Percentiles rank a stretch among this genome's conserved stretches.
These are phyloP conservation scores for Gossypium longicalyx DNA, from an alignment of 345 rosid genomes.

Conservation along the genomic window DNA sequence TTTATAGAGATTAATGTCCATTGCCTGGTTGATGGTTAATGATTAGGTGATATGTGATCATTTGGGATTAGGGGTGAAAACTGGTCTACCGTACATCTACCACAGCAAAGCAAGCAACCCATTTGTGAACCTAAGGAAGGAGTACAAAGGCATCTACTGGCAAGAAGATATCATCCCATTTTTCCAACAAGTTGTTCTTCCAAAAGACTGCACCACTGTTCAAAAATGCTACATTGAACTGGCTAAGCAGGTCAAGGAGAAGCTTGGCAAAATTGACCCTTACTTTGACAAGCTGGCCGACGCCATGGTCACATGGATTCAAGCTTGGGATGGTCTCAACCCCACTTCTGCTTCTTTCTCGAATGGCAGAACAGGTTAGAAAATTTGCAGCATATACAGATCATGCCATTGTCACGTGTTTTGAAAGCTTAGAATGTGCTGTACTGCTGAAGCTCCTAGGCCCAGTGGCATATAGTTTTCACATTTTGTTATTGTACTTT, in stretches of 20 bases:
- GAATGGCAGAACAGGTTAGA: constrained; percentile 43
- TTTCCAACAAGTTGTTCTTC: constrained; percentile 27
- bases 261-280: constrained; percentile 22
- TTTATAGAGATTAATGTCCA: background rate
- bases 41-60: constrained; percentile 32
- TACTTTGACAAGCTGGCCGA: constrained; percentile 33
- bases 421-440: background rate
- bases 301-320: constrained; percentile 39
- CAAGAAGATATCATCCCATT: constrained; percentile 36
- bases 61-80: constrained; percentile 26
- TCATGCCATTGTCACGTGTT: constrained; percentile 13
- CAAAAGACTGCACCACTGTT: constrained; percentile 30
- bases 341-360: constrained; percentile 23
- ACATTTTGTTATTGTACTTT: background rate
- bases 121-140: constrained; percentile 26
- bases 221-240: constrained; percentile 30
- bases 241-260: constrained; percentile 29
- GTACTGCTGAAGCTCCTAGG: constrained; percentile 22
- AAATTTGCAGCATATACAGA: background rate
- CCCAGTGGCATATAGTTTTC: constrained; percentile 30
- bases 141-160: constrained; percentile 33
- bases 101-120: constrained; percentile 13
- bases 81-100: constrained; percentile 31
- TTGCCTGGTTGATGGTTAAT: background rate
- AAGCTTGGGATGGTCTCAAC: constrained; percentile 34